Evolutionary conservation across 805 yeast genomes (phyloP).

Genomic region (Nakazawaea siamensis): DNA sequence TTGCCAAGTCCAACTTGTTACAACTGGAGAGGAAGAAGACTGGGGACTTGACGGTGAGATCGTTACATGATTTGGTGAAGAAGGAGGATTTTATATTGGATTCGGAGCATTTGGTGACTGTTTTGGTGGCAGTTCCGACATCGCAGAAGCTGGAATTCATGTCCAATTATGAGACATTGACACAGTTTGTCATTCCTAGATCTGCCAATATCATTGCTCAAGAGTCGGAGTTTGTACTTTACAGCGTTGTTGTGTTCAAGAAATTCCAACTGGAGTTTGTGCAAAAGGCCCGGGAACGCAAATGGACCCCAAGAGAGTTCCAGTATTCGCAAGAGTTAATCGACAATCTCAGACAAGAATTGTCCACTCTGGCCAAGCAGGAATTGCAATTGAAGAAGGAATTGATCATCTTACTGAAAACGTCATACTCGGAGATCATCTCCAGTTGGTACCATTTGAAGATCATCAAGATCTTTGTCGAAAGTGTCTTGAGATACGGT

Average conservation of each 20-base stretch:
- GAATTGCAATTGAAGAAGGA: conserved; percentile 74
- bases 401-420: conserved; percentile 69
- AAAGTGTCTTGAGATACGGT: conserved; percentile 91
- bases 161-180: conserved; percentile 64
- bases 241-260: conserved; percentile 76
- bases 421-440: conserved; percentile 85
- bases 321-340: conserved; percentile 73
- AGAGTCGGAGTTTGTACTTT: conserved; percentile 70
- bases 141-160: conserved; percentile 51
- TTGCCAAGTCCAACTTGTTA: conserved; percentile 73
- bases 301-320: conserved; percentile 91
- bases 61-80: conserved; percentile 81
- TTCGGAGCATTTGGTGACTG: conserved; percentile 80
- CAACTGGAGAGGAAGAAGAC: conserved; percentile 90
- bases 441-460: conserved; percentile 88
- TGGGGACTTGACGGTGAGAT: conserved; percentile 87
- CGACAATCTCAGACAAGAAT: conserved; percentile 70
- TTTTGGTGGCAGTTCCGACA: conserved; percentile 86
- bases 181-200: conserved; percentile 85
- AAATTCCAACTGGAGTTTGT: conserved; percentile 67
- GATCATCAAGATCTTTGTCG: conserved; percentile 81
- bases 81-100: conserved; percentile 76
- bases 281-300: conserved; percentile 67
- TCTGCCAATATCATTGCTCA: conserved; percentile 62
- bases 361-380: conserved; percentile 60